These are phyloP conservation scores for Lentinula sp. DNA, from an alignment of 768 basidiomycete genomes.

Conservation along the genomic window DNA sequence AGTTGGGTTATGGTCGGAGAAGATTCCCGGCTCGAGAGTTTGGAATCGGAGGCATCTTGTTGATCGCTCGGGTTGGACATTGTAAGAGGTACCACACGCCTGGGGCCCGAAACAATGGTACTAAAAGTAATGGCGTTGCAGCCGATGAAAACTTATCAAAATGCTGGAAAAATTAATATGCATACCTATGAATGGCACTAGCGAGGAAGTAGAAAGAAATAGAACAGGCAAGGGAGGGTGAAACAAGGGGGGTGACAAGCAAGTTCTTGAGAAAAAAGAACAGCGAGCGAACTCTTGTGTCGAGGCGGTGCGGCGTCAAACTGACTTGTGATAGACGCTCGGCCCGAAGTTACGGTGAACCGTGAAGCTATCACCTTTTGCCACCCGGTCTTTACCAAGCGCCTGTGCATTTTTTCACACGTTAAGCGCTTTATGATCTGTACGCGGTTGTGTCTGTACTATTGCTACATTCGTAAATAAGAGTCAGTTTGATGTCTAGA, in stretches of 20 bases:
- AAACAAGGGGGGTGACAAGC: neutral
- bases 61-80: neutral
- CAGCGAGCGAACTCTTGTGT: neutral
- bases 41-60: neutral
- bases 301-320: neutral
- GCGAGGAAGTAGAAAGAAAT: neutral
- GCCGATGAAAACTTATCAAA: neutral
- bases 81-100: neutral
- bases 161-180: neutral
- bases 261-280: neutral
- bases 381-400: too few relatives aligned
- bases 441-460: too few relatives aligned
- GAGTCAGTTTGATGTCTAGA: too few relatives aligned
- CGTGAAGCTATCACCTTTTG: too few relatives aligned
- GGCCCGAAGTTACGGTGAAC: neutral
- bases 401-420: too few relatives aligned
- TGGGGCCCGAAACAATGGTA: conserved; percentile 5
- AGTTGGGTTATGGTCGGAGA: neutral
- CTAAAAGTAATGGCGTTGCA: too few relatives aligned
- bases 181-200: neutral
- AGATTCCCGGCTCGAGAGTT: neutral
- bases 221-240: neutral
- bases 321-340: neutral
- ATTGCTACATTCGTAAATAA: too few relatives aligned
- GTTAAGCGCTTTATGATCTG: too few relatives aligned